These are phyloP conservation scores for Mortierella sp. DNA, from an alignment of 371 early-diverging fungal genomes.

Conservation along the genomic window DNA sequence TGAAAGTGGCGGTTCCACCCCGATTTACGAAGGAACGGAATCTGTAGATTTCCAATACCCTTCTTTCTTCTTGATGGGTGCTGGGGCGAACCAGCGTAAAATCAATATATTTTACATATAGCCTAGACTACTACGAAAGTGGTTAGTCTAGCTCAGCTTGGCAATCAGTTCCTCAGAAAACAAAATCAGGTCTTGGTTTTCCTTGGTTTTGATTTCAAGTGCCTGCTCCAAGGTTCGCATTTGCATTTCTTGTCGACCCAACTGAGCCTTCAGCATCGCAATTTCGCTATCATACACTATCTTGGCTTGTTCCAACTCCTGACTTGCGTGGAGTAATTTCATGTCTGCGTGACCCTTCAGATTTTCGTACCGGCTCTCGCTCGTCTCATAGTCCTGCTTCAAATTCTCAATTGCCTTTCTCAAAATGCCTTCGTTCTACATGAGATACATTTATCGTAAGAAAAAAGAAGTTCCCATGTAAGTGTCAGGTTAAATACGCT, in stretches of 20 bases:
- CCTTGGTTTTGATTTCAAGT: slow-evolving; percentile 45
- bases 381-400: slow-evolving; percentile 51
- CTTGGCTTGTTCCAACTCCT: slow-evolving; percentile 45
- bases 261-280: slow-evolving; percentile 29
- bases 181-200: slow-evolving; percentile 47
- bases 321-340: slow-evolving; percentile 25
- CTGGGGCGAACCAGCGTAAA: no score
- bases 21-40: no score
- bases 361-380: slow-evolving; percentile 44
- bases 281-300: slow-evolving; percentile 39
- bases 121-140: neutral
- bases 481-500: no score
- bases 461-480: neutral
- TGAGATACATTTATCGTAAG: neutral
- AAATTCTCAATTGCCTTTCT: slow-evolving; percentile 44
- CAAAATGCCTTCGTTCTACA: slow-evolving; percentile 42
- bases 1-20: no score
- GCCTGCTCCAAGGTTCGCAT: slow-evolving; percentile 50
- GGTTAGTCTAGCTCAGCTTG: slow-evolving; percentile 28
- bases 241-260: slow-evolving; percentile 42
- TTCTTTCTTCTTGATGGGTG: no score
- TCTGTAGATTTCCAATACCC: no score
- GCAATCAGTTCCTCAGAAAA: slow-evolving; percentile 52
- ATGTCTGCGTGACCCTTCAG: slow-evolving; percentile 45
- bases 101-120: neutral